A percentile compares a stretch with the other conserved stretches of the same genome.
These are phyloP conservation scores for Colletotrichum echinochloae DNA, from an alignment of 2,329 filamentous ascomycete genomes.

Conservation along the genomic window DNA sequence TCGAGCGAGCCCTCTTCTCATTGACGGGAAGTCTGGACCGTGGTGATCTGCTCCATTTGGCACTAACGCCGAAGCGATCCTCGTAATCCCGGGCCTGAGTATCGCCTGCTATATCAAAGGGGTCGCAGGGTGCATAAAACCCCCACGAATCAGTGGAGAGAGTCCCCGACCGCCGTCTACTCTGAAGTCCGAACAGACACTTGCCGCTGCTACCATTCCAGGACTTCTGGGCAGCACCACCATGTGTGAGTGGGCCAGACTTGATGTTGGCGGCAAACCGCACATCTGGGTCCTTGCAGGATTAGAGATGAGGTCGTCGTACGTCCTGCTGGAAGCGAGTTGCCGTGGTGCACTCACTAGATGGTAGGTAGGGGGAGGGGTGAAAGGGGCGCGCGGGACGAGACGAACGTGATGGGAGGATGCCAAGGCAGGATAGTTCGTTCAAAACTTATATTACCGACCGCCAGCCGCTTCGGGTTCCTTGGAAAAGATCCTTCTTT, in stretches of 20 bases:
- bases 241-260: slow-evolving; percentile 1
- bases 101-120: slow-evolving; percentile 32
- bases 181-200: slow-evolving; percentile 18
- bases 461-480: background rate
- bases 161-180: slow-evolving; percentile 25
- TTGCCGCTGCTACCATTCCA: slow-evolving; percentile 22
- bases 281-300: background rate
- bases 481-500: slow-evolving; percentile 19
- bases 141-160: slow-evolving; percentile 36
- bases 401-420: background rate
- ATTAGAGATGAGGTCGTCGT: slow-evolving; percentile 29
- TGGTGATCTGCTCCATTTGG: slow-evolving; percentile 17
- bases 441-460: slow-evolving; percentile 30
- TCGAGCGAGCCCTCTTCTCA: background rate
- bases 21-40: slow-evolving; percentile 18
- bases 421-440: background rate
- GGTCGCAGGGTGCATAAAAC: slow-evolving; percentile 24
- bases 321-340: slow-evolving; percentile 17
- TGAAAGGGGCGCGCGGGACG: background rate
- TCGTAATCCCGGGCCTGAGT: slow-evolving; percentile 14
- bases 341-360: no score
- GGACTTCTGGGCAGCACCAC: slow-evolving; percentile 5
- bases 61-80: slow-evolving; percentile 26
- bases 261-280: slow-evolving; percentile 19
- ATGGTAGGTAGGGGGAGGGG: background rate